These are phyloP conservation scores for Dinochytrium kinnereticum DNA, from an alignment of 371 early-diverging fungal genomes.

Conservation along the genomic window DNA sequence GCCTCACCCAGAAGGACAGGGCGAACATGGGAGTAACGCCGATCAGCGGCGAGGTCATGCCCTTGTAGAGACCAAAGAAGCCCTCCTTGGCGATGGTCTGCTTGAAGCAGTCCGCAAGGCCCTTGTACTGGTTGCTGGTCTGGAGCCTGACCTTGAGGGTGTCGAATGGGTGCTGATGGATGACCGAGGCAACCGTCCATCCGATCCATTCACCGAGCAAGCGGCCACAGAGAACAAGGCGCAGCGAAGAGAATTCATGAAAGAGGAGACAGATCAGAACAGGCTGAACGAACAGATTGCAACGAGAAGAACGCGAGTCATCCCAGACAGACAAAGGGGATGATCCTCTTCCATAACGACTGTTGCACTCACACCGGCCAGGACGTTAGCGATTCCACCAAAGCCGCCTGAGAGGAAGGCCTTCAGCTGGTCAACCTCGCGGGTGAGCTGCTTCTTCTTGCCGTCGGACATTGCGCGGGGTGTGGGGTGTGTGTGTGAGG, in stretches of 20 bases:
- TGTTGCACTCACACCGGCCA: constrained; percentile 55
- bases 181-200: too few species aligned
- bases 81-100: constrained; percentile 77
- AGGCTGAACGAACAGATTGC: neutral
- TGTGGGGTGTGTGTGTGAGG: too few species aligned
- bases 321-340: too few species aligned
- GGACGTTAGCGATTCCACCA: constrained; percentile 72
- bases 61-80: constrained; percentile 54
- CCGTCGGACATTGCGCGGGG: neutral
- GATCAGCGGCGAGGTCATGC: constrained; percentile 56
- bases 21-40: constrained; percentile 85
- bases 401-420: constrained; percentile 93
- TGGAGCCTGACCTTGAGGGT: constrained; percentile 83
- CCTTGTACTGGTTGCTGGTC: constrained; percentile 84
- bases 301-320: too few species aligned
- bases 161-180: constrained; percentile 52
- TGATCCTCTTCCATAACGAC: too few species aligned
- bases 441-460: constrained; percentile 19
- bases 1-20: constrained; percentile 82
- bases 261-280: neutral
- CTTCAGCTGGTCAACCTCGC: constrained; percentile 67
- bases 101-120: constrained; percentile 86
- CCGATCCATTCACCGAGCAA: too few species aligned
- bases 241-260: neutral
- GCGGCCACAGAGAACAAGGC: too few species aligned